These are phyloP conservation scores for Hordeum pubiflorum DNA, from an alignment of 202 grass and related monocot species.

Conservation along the genomic window DNA sequence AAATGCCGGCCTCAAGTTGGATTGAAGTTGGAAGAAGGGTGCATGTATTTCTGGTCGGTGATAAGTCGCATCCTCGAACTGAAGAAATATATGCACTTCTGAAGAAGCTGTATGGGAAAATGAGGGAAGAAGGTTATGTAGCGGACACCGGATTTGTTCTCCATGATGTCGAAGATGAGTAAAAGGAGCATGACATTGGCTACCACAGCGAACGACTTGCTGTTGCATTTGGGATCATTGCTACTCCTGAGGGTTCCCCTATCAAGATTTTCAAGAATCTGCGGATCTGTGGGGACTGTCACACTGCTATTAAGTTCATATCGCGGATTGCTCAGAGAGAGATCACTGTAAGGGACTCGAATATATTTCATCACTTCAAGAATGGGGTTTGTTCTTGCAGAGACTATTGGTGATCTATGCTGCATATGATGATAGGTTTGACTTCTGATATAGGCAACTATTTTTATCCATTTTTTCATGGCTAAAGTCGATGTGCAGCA, in stretches of 20 bases:
- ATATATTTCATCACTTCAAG: conserved; percentile 82
- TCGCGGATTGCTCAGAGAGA: conserved; percentile 45
- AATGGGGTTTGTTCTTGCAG: conserved; percentile 63
- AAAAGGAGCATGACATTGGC: conserved; percentile 63
- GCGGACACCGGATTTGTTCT: conserved; percentile 63
- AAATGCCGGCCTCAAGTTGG: conserved; percentile 69
- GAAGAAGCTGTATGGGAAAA: conserved; percentile 37
- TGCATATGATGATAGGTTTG: not conserved
- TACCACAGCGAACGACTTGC: conserved; percentile 81
- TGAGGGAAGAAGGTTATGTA: conserved; percentile 68
- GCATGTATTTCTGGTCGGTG: conserved; percentile 61
- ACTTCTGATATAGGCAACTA: not conserved
- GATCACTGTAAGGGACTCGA: conserved; percentile 66
- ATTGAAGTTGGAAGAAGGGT: conserved; percentile 51
- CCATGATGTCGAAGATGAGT: conserved; percentile 76
- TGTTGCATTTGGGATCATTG: conserved; percentile 74
- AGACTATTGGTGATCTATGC: conserved; percentile 54
- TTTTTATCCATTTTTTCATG: not conserved
- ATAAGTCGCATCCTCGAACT: conserved; percentile 47
- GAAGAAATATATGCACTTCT: conserved; percentile 43
- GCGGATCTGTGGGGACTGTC: conserved; percentile 80
- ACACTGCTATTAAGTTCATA: conserved; percentile 63
- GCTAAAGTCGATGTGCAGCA: not conserved
- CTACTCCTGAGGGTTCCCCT: conserved; percentile 28
- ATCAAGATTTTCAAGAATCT: conserved; percentile 79